Conservation (phyloP, 2,329 filamentous ascomycete species). For the Ophiocordyceps unilateralis region DNA sequence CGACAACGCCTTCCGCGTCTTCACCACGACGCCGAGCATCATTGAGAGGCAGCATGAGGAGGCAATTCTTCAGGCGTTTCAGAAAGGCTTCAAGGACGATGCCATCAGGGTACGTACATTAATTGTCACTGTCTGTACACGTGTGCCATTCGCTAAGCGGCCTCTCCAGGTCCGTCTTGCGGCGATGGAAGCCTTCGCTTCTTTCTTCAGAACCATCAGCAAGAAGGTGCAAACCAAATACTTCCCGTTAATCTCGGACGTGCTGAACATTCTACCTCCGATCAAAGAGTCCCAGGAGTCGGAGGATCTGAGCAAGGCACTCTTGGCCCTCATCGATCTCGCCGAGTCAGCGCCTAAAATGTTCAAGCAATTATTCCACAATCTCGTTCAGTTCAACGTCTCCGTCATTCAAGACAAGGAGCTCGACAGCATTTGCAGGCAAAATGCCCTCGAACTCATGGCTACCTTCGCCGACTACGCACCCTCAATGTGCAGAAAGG, state of each 20-base stretch:
- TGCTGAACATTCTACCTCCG: constrained; percentile 85
- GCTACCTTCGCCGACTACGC: constrained; percentile 94
- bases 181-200: constrained; percentile 90
- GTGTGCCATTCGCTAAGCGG: background rate
- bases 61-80: constrained; percentile 74
- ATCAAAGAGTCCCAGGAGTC: constrained; percentile 85
- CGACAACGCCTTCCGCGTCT: constrained; percentile 87
- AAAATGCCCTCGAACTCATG: constrained; percentile 94
- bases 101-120: constrained; percentile 48
- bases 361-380: constrained; percentile 91
- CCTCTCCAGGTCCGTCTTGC: constrained; percentile 61
- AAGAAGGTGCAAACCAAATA: constrained; percentile 86
- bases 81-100: constrained; percentile 80
- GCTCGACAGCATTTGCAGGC: constrained; percentile 70
- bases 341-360: constrained; percentile 92
- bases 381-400: constrained; percentile 81
- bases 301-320: constrained; percentile 76
- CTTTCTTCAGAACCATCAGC: constrained; percentile 80
- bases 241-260: constrained; percentile 69
- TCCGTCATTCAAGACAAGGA: constrained; percentile 95
- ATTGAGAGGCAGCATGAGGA: constrained; percentile 94
- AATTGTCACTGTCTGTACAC: no score
- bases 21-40: constrained; percentile 84
- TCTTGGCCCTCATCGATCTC: constrained; percentile 82
- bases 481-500: constrained; percentile 87